Conservation (phyloP, 805 yeast genomes). For the Kodamaea restingae region DNA sequence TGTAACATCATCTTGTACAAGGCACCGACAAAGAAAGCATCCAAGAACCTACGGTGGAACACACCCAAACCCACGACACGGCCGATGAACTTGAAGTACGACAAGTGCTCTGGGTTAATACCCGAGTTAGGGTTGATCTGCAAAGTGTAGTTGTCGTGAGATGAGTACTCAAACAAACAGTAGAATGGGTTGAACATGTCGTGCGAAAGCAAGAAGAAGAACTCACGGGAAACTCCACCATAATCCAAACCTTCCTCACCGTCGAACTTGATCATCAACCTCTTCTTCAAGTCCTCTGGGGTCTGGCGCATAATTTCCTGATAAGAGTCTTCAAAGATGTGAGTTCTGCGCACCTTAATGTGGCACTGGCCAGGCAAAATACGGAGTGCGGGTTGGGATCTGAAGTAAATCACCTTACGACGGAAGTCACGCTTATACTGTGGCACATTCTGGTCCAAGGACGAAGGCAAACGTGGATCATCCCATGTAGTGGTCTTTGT, state of each 20-base stretch:
- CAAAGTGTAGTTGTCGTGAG: constrained; percentile 95
- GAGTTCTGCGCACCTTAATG: constrained; percentile 94
- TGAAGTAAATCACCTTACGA: constrained; percentile 93
- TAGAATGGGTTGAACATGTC: constrained; percentile 99
- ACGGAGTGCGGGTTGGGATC: constrained; percentile 97
- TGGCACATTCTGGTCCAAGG: constrained; percentile 96
- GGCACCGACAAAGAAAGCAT: constrained; percentile 98
- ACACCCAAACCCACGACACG: constrained; percentile 97
- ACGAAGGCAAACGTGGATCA: constrained; percentile 96
- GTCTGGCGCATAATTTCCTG: constrained; percentile 99
- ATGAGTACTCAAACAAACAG: constrained; percentile 94
- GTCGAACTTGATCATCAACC: constrained; percentile 96
- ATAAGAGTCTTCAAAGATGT: constrained; percentile 94
- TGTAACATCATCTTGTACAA: constrained; percentile 95
- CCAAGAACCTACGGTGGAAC: constrained; percentile 95
- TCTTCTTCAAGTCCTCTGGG: constrained; percentile 95
- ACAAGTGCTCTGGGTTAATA: constrained; percentile 95
- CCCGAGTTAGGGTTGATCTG: constrained; percentile 98
- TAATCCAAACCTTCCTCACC: constrained; percentile 99
- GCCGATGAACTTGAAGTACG: constrained; percentile 96
- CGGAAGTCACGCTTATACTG: constrained; percentile 99
- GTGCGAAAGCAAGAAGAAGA: constrained; percentile 91
- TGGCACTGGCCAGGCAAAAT: constrained; percentile 98
- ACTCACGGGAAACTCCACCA: constrained; percentile 99
- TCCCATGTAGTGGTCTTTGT: constrained; percentile 99